Conservation (phyloP, 2,329 filamentous ascomycete genomes). For the Colletotrichum eleusines region DNA sequence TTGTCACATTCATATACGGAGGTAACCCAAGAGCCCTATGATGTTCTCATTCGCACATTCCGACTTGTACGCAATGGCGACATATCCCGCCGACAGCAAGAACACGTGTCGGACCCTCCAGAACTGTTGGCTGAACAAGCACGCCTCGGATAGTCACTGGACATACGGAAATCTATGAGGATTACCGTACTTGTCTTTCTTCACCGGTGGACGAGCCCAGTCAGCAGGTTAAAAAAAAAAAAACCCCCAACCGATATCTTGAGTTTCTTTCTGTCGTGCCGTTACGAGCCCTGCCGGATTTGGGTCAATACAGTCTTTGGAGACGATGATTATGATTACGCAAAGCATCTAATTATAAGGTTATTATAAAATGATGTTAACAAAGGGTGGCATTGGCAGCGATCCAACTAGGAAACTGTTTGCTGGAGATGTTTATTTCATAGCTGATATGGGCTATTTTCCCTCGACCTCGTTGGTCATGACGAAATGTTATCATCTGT, state of each 20-base stretch:
- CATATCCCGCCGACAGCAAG: background rate
- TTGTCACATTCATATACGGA: background rate
- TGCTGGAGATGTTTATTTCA: background rate
- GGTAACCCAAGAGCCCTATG: background rate
- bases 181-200: background rate
- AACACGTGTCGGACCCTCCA: background rate
- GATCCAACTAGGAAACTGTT: background rate
- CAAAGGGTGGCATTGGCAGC: constrained; percentile 1
- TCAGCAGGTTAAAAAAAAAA: background rate
- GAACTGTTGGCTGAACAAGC: constrained; percentile 9
- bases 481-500: constrained; percentile 16
- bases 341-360: background rate
- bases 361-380: background rate
- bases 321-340: background rate
- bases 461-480: constrained; percentile 12
- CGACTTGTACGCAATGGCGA: constrained; percentile 14
- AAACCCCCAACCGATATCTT: background rate
- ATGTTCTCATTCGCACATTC: constrained; percentile 10
- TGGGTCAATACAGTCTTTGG: constrained; percentile 22
- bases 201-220: background rate
- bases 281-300: constrained; percentile 12
- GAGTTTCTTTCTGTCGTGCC: background rate
- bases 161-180: constrained; percentile 13
- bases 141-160: background rate
- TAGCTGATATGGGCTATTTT: constrained; percentile 16